Percentiles rank a stretch among this genome's conserved stretches.
These are phyloP conservation scores for Hibiscus trionum DNA, from an alignment of 345 rosid species.

Conservation along the genomic window DNA sequence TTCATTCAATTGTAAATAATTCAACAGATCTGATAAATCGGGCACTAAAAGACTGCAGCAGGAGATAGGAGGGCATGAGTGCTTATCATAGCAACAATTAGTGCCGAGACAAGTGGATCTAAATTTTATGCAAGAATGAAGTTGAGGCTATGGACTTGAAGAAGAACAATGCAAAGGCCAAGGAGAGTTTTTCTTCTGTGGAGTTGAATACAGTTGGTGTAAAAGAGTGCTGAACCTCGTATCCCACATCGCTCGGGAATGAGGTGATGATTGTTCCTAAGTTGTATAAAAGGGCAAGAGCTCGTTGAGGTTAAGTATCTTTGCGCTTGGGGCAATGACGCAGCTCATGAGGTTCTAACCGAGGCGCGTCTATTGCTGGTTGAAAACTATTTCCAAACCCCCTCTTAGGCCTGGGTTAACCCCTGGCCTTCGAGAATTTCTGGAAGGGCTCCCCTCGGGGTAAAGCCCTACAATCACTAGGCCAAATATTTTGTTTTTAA, in stretches of 20 bases:
- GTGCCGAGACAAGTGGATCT: constrained; percentile 37
- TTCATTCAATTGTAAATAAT: too few species aligned
- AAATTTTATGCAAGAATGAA: constrained; percentile 12
- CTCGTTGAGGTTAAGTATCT: too few species aligned
- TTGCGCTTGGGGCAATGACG: too few species aligned
- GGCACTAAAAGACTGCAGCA: constrained; percentile 35
- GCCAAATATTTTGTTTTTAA: not conserved
- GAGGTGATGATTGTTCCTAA: too few species aligned
- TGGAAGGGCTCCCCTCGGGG: constrained; percentile 32
- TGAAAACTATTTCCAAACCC: too few species aligned
- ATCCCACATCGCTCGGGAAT: too few species aligned
- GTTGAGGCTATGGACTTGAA: constrained; percentile 10
- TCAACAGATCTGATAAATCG: constrained; percentile 31
- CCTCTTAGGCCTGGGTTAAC: not conserved
- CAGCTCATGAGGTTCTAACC: too few species aligned
- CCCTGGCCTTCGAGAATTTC: constrained; percentile 31
- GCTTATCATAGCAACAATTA: constrained; percentile 27
- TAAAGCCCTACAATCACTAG: constrained; percentile 10
- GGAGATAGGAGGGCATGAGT: constrained; percentile 29
- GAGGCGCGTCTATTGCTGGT: too few species aligned
- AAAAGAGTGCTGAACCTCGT: too few species aligned
- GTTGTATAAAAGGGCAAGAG: too few species aligned
- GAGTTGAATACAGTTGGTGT: too few species aligned
- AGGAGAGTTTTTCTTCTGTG: too few species aligned
- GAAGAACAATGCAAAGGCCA: not conserved